These are phyloP conservation scores for Paramecium biaurelia DNA, from an alignment of 73 alveolate genomes.

Conservation along the genomic window DNA sequence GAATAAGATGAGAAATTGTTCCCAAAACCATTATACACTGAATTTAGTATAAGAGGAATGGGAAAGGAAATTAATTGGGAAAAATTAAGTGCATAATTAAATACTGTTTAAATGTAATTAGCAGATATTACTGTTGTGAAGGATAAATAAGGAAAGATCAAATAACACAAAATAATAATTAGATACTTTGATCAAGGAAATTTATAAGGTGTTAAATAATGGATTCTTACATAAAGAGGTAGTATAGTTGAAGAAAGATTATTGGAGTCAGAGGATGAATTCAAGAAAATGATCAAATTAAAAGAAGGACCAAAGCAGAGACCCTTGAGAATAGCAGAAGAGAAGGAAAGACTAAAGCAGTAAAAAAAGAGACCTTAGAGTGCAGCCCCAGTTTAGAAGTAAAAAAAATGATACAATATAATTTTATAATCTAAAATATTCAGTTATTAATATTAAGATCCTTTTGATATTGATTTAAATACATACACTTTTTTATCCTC, in stretches of 20 bases:
- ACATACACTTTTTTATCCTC: background rate
- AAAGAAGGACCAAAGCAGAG: conserved; percentile 29
- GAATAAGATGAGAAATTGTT: conserved; percentile 38
- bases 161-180: background rate
- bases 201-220: background rate
- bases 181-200: background rate
- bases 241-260: background rate
- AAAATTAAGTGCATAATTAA: background rate
- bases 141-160: background rate
- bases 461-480: background rate
- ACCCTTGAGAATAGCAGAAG: conserved; percentile 2
- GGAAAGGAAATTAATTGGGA: background rate
- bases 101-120: background rate
- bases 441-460: background rate
- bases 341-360: background rate
- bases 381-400: background rate
- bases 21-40: background rate
- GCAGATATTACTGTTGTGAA: background rate
- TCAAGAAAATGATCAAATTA: background rate
- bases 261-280: background rate
- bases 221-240: conserved; percentile 6
- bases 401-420: background rate
- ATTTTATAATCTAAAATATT: background rate
- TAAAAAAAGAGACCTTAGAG: conserved; percentile 28
- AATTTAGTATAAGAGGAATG: background rate